phyloP scores from a whole-genome alignment of 306 rosid species.

The Astragalus glycyphyllos region DNA sequence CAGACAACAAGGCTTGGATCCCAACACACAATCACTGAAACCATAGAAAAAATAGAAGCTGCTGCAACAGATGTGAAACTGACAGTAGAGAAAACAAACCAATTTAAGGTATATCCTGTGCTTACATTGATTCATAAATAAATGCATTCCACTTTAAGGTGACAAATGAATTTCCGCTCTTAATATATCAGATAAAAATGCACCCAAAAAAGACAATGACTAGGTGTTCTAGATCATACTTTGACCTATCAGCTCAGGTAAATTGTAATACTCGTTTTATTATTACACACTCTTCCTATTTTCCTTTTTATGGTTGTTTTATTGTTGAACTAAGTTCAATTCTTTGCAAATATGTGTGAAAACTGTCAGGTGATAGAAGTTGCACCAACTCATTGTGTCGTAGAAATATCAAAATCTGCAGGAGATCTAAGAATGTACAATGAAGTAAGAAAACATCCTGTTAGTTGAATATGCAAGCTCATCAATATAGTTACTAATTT shows the following conservation, averaged over 20 bases:
- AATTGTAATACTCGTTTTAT: slow-evolving; percentile 14
- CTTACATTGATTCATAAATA: neutral
- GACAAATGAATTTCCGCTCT: too few relatives aligned
- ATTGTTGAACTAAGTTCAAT: neutral
- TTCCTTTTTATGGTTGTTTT: neutral
- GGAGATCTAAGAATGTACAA: slow-evolving; percentile 66
- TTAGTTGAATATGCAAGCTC: slow-evolving; percentile 10
- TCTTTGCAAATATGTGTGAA: slow-evolving; percentile 18
- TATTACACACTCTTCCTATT: neutral
- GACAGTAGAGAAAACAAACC: slow-evolving; percentile 61
- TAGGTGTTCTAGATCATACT: slow-evolving; percentile 65
- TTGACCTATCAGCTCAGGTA: slow-evolving; percentile 78
- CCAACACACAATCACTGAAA: slow-evolving; percentile 63
- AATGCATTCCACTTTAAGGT: too few relatives aligned
- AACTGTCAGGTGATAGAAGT: slow-evolving; percentile 78
- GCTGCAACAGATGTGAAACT: slow-evolving; percentile 72
- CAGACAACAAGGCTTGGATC: slow-evolving; percentile 65
- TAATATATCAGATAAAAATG: slow-evolving; percentile 63
- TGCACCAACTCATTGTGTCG: slow-evolving; percentile 77
- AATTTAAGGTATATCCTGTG: slow-evolving; percentile 51
- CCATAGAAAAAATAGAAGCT: slow-evolving; percentile 76
- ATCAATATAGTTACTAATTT: slow-evolving; percentile 31
- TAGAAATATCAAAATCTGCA: slow-evolving; percentile 71
- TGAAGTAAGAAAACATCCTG: slow-evolving; percentile 50
- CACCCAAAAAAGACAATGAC: slow-evolving; percentile 58